Percentiles rank a stretch among this genome's conserved stretches.
phyloP scores from a whole-genome alignment of 495 filamentous ascomycete genomes.

The Neurospora sp. region DNA sequence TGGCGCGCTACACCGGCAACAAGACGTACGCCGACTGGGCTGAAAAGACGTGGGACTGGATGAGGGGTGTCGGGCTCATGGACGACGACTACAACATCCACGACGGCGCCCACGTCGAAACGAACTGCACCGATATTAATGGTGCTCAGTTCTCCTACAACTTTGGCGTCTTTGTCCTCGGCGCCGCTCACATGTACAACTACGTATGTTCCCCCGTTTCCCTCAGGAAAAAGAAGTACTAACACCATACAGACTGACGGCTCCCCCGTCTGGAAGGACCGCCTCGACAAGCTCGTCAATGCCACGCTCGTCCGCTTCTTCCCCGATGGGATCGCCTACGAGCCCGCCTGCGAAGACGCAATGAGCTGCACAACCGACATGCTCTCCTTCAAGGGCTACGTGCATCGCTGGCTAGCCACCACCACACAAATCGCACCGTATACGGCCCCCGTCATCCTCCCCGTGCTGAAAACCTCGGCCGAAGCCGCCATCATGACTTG shows the following conservation, averaged over 20 bases:
- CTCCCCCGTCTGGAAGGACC: slow-evolving; percentile 45
- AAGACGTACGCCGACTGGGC: slow-evolving; percentile 70
- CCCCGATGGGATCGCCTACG: slow-evolving; percentile 41
- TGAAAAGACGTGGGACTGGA: slow-evolving; percentile 65
- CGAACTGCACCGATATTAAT: slow-evolving; percentile 55
- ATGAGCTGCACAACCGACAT: slow-evolving; percentile 63
- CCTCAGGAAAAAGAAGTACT: neutral
- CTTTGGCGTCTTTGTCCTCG: slow-evolving; percentile 57
- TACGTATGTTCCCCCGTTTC: slow-evolving; percentile 33
- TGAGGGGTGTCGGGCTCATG: slow-evolving; percentile 50
- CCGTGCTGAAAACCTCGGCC: slow-evolving; percentile 54
- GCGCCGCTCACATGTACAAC: slow-evolving; percentile 71
- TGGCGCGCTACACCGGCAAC: slow-evolving; percentile 71
- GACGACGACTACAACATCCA: slow-evolving; percentile 53
- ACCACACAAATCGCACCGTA: slow-evolving; percentile 64
- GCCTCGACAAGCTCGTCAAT: slow-evolving; percentile 50
- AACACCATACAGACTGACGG: slow-evolving; percentile 41
- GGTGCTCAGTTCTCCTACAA: slow-evolving; percentile 70
- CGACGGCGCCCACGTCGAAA: slow-evolving; percentile 60
- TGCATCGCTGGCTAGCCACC: slow-evolving; percentile 70
- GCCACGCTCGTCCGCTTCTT: slow-evolving; percentile 53
- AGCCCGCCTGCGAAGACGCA: slow-evolving; percentile 57
- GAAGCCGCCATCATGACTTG: slow-evolving; percentile 62
- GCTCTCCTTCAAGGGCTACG: slow-evolving; percentile 77
- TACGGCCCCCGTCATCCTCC: slow-evolving; percentile 50